Percentiles rank a stretch among this genome's conserved stretches.
phyloP scores from a whole-genome alignment of 805 yeast species.

The Barnettozyma sucrosica region DNA sequence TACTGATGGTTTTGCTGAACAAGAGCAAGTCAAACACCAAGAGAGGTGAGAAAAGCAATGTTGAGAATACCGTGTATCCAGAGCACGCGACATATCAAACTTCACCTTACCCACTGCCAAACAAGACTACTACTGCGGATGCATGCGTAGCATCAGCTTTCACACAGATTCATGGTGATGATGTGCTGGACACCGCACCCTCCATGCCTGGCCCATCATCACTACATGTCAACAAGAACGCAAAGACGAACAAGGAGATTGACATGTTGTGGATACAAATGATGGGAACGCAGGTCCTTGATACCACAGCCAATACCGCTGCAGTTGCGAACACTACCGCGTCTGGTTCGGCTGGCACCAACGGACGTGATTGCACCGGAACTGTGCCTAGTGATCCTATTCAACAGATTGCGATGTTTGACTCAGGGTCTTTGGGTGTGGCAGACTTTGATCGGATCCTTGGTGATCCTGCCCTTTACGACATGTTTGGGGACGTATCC shows the following conservation, averaged over 20 bases:
- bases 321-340: neutral
- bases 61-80: neutral
- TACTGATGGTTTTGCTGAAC: slow-evolving; percentile 12
- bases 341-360: neutral
- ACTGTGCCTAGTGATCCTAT: neutral
- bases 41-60: neutral
- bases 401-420: slow-evolving; percentile 6
- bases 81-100: neutral
- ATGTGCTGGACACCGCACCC: neutral
- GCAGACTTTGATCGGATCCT: slow-evolving; percentile 13
- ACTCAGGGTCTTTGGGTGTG: slow-evolving; percentile 9
- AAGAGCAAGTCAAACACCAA: neutral
- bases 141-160: neutral
- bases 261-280: slow-evolving; percentile 24
- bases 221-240: slow-evolving; percentile 16
- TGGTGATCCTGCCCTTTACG: slow-evolving; percentile 18
- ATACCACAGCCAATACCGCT: neutral
- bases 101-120: neutral
- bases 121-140: neutral
- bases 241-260: slow-evolving; percentile 17
- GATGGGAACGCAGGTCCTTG: slow-evolving; percentile 15
- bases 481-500: slow-evolving; percentile 15
- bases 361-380: neutral
- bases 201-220: slow-evolving; percentile 4
- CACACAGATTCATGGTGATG: neutral